Evolutionary conservation across 1,284 basidiomycete genomes (phyloP), one percentile per base, ranked within the genome.

Genomic region (Pseudozyma sp.): DNA sequence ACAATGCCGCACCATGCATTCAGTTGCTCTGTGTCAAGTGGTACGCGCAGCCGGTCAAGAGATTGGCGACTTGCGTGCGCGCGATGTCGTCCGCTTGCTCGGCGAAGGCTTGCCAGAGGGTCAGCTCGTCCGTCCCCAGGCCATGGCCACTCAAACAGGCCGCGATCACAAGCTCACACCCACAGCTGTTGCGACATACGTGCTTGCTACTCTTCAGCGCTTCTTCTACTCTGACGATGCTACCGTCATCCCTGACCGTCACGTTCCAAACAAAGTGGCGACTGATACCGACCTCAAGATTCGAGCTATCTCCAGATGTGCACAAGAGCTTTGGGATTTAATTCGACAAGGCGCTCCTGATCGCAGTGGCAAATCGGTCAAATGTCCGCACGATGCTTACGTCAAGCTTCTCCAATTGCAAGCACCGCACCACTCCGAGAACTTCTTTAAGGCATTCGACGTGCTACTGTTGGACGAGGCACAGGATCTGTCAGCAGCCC

Each of bases 1-100:
- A 14, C 78, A 76, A 48, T 80, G 79, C 43, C 72, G 75, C 38
- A 82, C 80, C n/a, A 79, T 81, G 74, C 80, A 82, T 52, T 77
- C 77, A 39, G 71, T 82, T 13, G 79, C 78, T 5, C 70, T 77
- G 12, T 65, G 65, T 21, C 76, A 78, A 48, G 76, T 76, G 16
- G 59, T 66, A 16, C 75, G 74, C n/a, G 62, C 70, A 5, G 65
- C 69, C 3, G 70, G 60, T 16, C 76, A 78, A 44, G 64, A 67
- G 14, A 65, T 80, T n/a, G 76, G 78, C 38, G 64, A 68, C 39
- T 52, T 81, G 14, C 69, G 78, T 25, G 71, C 74, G 12, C 69
- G 74, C 35, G 80, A 81, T 47, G 71, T 81, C 4, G 76, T 78
- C 38, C 59, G 59, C 2, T 40, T 78, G 38, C 63, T 81, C 1